Base-by-base conservation (phyloP, 2,329 filamentous ascomycete species). In the Eutypella sp. region DNA sequence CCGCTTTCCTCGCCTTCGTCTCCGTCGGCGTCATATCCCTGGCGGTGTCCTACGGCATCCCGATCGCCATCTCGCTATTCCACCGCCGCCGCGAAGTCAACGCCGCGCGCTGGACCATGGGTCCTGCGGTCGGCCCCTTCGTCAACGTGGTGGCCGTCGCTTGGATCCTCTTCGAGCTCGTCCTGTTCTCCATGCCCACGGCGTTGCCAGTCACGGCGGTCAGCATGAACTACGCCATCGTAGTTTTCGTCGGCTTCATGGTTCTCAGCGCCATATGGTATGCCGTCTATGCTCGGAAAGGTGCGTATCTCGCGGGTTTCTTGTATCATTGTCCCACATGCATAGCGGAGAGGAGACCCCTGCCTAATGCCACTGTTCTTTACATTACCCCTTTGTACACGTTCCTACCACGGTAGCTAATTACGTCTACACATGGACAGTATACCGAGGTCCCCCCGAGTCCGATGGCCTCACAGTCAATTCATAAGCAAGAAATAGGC, bases 1-100 rank as follows among this genome's bases (percentile, higher is more conserved):
- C 76, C 20, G 78, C 76, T 3, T 81, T 79, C 65, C 75, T 79
- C 50, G 78, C 77, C 18, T 79, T 80, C 57, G 65, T 67, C 4
- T 63, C 58, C 9, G 76, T 81, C 2, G 77, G 77, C 3, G 76
- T 81, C 16, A 77, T 81, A 44, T 75, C 71, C 0, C 64, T 82
- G 22, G 75, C 78, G 1, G 67, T 77, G 5, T 73, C 71, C 0
- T 82, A 82, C 48, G 73, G 71, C 0, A 76, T 81, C 18, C 78
- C 78, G 1, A 79, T 82, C 37, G 58, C 63, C 8, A 68, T 79
- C 50, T 78, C 71, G 38, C 56, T 80, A 18, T 60, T 70, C 33
- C 63, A 74, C 47, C 59, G 65, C 3, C 71, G 75, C 1, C 57
- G 51, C 8, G 74, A 75, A 47, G 75, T 79, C 1, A 65, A 66